A percentile compares a stretch with the other conserved stretches of the same genome.
Conservation (phyloP, 2,329 filamentous ascomycete species). For the Hypoxylon sp. region DNA sequence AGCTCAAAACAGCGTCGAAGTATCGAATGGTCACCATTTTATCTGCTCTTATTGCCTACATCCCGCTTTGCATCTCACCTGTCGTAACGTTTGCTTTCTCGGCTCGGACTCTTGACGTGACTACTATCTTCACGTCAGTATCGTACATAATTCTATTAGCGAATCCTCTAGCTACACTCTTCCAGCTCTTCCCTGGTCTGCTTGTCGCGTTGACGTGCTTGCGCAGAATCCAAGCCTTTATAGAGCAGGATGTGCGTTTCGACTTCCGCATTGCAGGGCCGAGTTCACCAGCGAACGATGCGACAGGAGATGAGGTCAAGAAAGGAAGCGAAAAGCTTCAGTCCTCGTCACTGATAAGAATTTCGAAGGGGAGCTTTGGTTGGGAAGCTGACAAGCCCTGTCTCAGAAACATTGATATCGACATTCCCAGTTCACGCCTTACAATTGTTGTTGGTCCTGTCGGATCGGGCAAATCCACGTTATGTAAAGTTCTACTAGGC, state of each 20-base stretch:
- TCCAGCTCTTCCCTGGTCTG: slow-evolving; percentile 58
- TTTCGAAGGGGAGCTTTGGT: slow-evolving; percentile 53
- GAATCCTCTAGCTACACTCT: slow-evolving; percentile 58
- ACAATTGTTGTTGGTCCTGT: slow-evolving; percentile 61
- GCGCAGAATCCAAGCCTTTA: slow-evolving; percentile 58
- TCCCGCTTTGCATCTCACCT: slow-evolving; percentile 54
- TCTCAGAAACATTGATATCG: slow-evolving; percentile 55
- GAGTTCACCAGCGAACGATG: background rate
- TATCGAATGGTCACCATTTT: slow-evolving; percentile 45
- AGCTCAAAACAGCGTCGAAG: slow-evolving; percentile 55
- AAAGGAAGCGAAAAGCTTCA: background rate
- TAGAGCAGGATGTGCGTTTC: slow-evolving; percentile 49
- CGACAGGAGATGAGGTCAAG: background rate
- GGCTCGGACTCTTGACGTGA: slow-evolving; percentile 53
- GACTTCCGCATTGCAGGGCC: slow-evolving; percentile 42
- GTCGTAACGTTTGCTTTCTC: slow-evolving; percentile 58
- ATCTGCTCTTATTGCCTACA: slow-evolving; percentile 51
- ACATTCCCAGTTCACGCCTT: slow-evolving; percentile 52
- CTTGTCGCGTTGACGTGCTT: slow-evolving; percentile 59
- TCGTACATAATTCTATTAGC: slow-evolving; percentile 59
- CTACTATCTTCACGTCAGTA: slow-evolving; percentile 59
- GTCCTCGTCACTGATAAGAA: slow-evolving; percentile 28
- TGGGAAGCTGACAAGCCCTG: slow-evolving; percentile 53
- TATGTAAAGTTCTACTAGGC: slow-evolving; percentile 60
- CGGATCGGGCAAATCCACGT: slow-evolving; percentile 62